Percentiles rank a stretch among this genome's conserved stretches.
Conservation (phyloP, 2,329 filamentous ascomycete genomes). For the Lithohypha guttulata region DNA sequence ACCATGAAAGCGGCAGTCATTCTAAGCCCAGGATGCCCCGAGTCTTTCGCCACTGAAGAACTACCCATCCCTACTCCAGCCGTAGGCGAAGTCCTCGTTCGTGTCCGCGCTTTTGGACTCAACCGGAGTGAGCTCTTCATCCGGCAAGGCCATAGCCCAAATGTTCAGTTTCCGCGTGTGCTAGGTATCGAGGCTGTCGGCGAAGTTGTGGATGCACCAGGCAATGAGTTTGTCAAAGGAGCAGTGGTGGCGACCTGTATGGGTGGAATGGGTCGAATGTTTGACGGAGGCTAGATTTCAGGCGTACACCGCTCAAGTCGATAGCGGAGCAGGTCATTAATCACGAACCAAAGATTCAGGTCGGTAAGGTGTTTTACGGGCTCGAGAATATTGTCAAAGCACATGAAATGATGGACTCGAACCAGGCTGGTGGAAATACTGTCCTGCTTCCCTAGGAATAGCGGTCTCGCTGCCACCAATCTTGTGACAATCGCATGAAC, state of each 20-base stretch:
- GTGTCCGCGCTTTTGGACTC: slow-evolving; percentile 36
- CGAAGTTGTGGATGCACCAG: slow-evolving; percentile 28
- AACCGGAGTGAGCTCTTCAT: slow-evolving; percentile 40
- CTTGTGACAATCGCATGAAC: too few species aligned
- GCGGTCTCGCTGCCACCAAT: too few species aligned
- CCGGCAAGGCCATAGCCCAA: slow-evolving; percentile 34
- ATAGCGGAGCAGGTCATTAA: slow-evolving; percentile 29
- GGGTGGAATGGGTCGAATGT: slow-evolving; percentile 39
- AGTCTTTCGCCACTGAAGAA: slow-evolving; percentile 31
- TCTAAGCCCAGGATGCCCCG: slow-evolving; percentile 29
- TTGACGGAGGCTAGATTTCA: slow-evolving; percentile 41
- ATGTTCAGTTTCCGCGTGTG: slow-evolving; percentile 34
- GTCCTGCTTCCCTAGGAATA: slow-evolving; percentile 27
- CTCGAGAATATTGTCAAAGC: slow-evolving; percentile 38
- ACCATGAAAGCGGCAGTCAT: slow-evolving; percentile 39
- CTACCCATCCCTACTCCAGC: slow-evolving; percentile 31
- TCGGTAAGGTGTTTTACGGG: slow-evolving; percentile 34
- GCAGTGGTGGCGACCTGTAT: slow-evolving; percentile 38
- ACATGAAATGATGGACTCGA: slow-evolving; percentile 36
- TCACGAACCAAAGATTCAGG: slow-evolving; percentile 31
- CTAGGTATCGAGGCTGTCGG: slow-evolving; percentile 40
- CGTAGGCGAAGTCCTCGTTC: slow-evolving; percentile 33
- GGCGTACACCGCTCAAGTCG: slow-evolving; percentile 32
- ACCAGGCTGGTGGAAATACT: slow-evolving; percentile 36
- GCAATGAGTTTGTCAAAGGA: slow-evolving; percentile 29